phyloP scores from a whole-genome alignment of 768 basidiomycete species.

The Chlorophyllum brunneum region DNA sequence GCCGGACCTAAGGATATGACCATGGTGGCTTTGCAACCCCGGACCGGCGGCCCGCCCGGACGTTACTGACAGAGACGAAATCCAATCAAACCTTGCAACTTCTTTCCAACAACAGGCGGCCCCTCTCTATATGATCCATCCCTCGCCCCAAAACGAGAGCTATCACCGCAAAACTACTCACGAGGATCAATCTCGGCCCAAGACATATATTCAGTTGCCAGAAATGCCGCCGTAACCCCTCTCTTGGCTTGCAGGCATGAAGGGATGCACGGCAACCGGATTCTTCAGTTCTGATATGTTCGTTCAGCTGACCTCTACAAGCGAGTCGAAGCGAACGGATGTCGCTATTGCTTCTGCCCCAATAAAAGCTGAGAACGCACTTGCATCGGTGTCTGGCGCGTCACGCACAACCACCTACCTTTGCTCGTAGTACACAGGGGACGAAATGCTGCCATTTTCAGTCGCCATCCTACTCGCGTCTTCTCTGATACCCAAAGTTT shows the following conservation, averaged over 20 bases:
- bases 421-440: too few species aligned
- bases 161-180: neutral
- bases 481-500: neutral
- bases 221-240: neutral
- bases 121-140: neutral
- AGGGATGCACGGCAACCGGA: neutral
- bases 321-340: neutral
- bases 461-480: constrained; percentile 6
- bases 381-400: too few species aligned
- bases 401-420: neutral
- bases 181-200: neutral
- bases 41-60: too few species aligned
- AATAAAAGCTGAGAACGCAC: neutral
- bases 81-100: neutral
- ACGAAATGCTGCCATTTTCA: neutral
- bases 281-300: neutral
- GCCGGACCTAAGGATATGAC: too few species aligned
- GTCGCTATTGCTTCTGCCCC: neutral
- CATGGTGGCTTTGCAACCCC: too few species aligned
- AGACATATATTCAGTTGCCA: neutral
- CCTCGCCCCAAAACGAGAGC: neutral
- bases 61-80: neutral
- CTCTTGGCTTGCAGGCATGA: too few species aligned
- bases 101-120: neutral
- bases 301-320: neutral